Conservation (phyloP, 2,329 filamentous ascomycete genomes). For the Aspergillus caelatus region DNA sequence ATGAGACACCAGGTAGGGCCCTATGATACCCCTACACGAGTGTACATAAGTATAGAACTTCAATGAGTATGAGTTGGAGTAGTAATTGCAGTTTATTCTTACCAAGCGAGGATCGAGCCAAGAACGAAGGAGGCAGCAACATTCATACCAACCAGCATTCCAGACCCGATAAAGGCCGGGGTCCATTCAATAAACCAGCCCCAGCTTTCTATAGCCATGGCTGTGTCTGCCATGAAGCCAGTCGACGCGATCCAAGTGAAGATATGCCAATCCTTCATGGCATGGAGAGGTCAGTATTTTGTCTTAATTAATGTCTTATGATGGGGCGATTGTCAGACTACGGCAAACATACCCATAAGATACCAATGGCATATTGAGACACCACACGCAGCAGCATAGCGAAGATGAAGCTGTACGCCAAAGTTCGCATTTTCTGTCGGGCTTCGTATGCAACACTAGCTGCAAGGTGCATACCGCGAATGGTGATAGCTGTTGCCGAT, state of each 20-base stretch:
- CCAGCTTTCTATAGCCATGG: slow-evolving; percentile 9
- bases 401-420: neutral
- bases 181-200: slow-evolving; percentile 13
- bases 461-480: slow-evolving; percentile 9
- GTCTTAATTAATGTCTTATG: neutral
- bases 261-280: slow-evolving; percentile 7
- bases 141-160: slow-evolving; percentile 10
- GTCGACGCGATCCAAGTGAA: slow-evolving; percentile 6
- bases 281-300: too few species aligned
- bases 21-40: slow-evolving; percentile 5
- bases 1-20: slow-evolving; percentile 5
- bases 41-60: neutral
- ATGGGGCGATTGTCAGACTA: neutral
- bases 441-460: neutral
- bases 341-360: slow-evolving; percentile 3
- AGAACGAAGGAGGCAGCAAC: slow-evolving; percentile 4
- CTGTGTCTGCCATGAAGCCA: neutral
- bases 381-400: slow-evolving; percentile 4
- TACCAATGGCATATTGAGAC: slow-evolving; percentile 9
- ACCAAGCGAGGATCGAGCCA: slow-evolving; percentile 10
- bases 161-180: slow-evolving; percentile 9
- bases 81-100: neutral
- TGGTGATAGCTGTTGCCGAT: slow-evolving; percentile 7
- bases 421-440: slow-evolving; percentile 5
- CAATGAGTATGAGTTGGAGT: neutral